A percentile compares a stretch with the other conserved stretches of the same genome.
phyloP scores from a whole-genome alignment of 1,139 yeast genomes.

The Citeromyces hawaiiensis region DNA sequence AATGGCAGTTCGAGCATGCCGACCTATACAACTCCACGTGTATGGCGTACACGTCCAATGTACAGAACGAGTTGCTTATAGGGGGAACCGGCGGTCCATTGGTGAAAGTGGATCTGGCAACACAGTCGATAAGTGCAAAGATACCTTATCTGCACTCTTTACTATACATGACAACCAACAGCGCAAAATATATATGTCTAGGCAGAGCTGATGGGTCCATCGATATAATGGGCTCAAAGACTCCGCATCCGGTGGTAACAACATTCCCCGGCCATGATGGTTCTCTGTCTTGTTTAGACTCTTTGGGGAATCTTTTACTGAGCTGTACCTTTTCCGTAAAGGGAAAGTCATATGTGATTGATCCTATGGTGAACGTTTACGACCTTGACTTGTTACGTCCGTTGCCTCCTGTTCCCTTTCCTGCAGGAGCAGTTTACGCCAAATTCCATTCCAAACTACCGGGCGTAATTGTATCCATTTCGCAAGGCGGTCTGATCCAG shows the following conservation, averaged over 20 bases:
- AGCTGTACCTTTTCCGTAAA: constrained; percentile 74
- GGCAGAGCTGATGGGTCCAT: constrained; percentile 60
- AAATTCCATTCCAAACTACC: constrained; percentile 81
- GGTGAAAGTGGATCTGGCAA: constrained; percentile 47
- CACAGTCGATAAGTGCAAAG: constrained; percentile 26
- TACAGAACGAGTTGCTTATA: constrained; percentile 25
- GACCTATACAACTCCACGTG: constrained; percentile 13
- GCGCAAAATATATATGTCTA: constrained; percentile 34
- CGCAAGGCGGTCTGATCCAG: constrained; percentile 72
- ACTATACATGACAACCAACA: constrained; percentile 22
- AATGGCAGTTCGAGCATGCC: not conserved
- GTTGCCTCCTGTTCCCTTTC: constrained; percentile 73
- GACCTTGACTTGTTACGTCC: constrained; percentile 69
- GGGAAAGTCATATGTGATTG: constrained; percentile 37
- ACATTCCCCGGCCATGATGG: constrained; percentile 66
- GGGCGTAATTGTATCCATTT: constrained; percentile 62
- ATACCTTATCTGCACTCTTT: constrained; percentile 26
- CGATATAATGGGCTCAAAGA: constrained; percentile 64
- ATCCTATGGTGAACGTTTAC: constrained; percentile 74
- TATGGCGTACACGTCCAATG: constrained; percentile 20
- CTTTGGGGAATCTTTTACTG: constrained; percentile 62
- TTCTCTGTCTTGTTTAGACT: constrained; percentile 63
- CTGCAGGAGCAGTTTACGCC: constrained; percentile 81
- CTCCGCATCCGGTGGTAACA: constrained; percentile 36
- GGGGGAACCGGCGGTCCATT: constrained; percentile 31